Percentiles rank a stretch among this genome's conserved stretches.
Conservation (phyloP, 2,329 filamentous ascomycete species). For the Juglanconis sp. region DNA sequence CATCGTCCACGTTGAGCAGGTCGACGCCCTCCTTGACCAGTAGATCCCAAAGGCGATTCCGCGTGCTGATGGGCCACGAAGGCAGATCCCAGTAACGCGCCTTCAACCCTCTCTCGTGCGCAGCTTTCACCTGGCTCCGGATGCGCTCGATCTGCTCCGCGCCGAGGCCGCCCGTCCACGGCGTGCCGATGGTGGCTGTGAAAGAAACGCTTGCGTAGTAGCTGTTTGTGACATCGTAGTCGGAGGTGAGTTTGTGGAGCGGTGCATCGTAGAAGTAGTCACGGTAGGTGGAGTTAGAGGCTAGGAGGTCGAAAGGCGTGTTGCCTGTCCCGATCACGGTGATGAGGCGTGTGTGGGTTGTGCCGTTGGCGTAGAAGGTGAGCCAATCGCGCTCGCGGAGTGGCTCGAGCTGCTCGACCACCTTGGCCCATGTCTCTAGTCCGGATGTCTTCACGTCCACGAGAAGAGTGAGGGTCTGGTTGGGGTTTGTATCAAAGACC, state of each 20-base stretch:
- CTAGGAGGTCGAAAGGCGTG: slow-evolving; percentile 55
- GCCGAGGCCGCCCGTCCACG: slow-evolving; percentile 42
- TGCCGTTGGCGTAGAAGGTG: slow-evolving; percentile 47
- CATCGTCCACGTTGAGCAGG: slow-evolving; percentile 60
- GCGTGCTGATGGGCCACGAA: slow-evolving; percentile 49
- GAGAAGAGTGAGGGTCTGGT: slow-evolving; percentile 57
- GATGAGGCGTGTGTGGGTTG: slow-evolving; percentile 52
- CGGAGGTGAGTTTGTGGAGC: slow-evolving; percentile 37
- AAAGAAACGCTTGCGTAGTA: slow-evolving; percentile 66
- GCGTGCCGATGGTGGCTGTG: slow-evolving; percentile 48
- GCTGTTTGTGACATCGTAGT: slow-evolving; percentile 54
- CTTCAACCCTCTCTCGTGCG: slow-evolving; percentile 52
- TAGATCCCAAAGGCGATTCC: slow-evolving; percentile 55
- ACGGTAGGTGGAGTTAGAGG: slow-evolving; percentile 49
- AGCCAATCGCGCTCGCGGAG: slow-evolving; percentile 58
- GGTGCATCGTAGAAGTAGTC: slow-evolving; percentile 68
- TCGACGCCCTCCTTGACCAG: slow-evolving; percentile 57
- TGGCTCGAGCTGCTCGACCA: slow-evolving; percentile 54
- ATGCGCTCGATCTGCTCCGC: slow-evolving; percentile 40
- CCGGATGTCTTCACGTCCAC: slow-evolving; percentile 67
- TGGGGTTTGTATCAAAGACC: slow-evolving; percentile 52
- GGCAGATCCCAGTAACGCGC: slow-evolving; percentile 61
- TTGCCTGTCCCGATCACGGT: slow-evolving; percentile 69
- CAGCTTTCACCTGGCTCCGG: slow-evolving; percentile 43
- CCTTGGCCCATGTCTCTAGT: slow-evolving; percentile 47